Percentiles rank a stretch among this genome's conserved stretches.
Evolutionary conservation across 495 filamentous ascomycete genomes (phyloP).

Genomic region (Physcia stellaris): DNA sequence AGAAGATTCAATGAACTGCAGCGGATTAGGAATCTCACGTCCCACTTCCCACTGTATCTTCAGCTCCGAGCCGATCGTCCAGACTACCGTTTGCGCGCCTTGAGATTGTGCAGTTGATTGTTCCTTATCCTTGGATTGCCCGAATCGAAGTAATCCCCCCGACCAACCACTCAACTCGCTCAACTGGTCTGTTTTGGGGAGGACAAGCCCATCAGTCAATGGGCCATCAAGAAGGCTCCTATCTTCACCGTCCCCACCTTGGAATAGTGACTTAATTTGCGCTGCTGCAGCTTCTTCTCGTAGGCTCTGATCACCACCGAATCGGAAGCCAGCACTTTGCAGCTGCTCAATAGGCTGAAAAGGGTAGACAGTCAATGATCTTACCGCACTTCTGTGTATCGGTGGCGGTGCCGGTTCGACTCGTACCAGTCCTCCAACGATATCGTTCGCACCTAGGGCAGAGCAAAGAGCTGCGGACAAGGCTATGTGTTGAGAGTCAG

Average conservation of each 20-base stretch:
- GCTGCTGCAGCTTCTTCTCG: slow-evolving; percentile 36
- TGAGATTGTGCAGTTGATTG: slow-evolving; percentile 28
- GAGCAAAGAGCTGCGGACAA: slow-evolving; percentile 65
- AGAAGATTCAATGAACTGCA: slow-evolving; percentile 31
- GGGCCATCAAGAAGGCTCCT: slow-evolving; percentile 65
- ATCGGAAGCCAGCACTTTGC: slow-evolving; percentile 55
- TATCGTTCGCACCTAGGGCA: slow-evolving; percentile 49
- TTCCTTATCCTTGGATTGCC: no score
- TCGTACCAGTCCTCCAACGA: slow-evolving; percentile 80
- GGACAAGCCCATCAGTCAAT: slow-evolving; percentile 72
- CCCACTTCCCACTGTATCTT: slow-evolving; percentile 61
- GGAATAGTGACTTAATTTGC: slow-evolving; percentile 33
- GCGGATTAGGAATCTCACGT: slow-evolving; percentile 47
- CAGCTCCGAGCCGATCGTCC: slow-evolving; percentile 65
- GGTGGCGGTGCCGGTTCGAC: slow-evolving; percentile 61
- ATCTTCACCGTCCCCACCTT: slow-evolving; percentile 23
- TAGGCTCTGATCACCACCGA: slow-evolving; percentile 71
- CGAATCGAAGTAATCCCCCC: slow-evolving; percentile 67
- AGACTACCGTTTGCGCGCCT: slow-evolving; percentile 41
- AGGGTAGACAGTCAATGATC: slow-evolving; percentile 60
- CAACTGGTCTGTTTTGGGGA: slow-evolving; percentile 19
- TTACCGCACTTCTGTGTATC: slow-evolving; percentile 36
- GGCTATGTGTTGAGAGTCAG: slow-evolving; percentile 61
- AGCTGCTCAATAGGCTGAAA: slow-evolving; percentile 44
- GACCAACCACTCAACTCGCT: slow-evolving; percentile 37